phyloP scores from a whole-genome alignment of 1,139 yeast species.

The Pichia sp. region DNA sequence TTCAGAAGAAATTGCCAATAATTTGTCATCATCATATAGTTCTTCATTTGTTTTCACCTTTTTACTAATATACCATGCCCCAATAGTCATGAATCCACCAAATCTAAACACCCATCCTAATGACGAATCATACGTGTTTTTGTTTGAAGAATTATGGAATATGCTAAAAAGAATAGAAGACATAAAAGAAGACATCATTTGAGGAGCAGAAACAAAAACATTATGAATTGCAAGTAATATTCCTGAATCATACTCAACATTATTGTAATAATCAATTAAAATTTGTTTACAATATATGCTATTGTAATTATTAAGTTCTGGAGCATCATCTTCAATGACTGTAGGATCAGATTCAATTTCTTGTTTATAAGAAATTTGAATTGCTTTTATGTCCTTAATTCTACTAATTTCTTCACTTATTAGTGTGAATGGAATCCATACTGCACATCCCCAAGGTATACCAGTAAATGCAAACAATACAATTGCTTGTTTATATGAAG shows the following conservation, averaged over 20 bases:
- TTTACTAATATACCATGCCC: constrained; percentile 35
- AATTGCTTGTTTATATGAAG: constrained; percentile 34
- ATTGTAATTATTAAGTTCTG: constrained; percentile 6
- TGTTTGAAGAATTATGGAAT: constrained; percentile 21
- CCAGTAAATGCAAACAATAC: constrained; percentile 40
- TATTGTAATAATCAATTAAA: constrained; percentile 27
- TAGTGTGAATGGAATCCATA: constrained; percentile 48
- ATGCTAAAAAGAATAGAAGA: constrained; percentile 36
- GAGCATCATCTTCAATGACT: constrained; percentile 13
- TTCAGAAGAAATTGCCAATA: constrained; percentile 36
- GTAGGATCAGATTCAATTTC: constrained; percentile 1
- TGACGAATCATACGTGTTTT: constrained; percentile 31
- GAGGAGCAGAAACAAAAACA: constrained; percentile 45
- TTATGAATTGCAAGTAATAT: constrained; percentile 43
- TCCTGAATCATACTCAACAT: constrained; percentile 42
- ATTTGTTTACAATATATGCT: constrained; percentile 19
- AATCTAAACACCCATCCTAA: constrained; percentile 44
- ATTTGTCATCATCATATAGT: constrained; percentile 30
- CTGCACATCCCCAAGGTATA: constrained; percentile 45
- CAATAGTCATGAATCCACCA: constrained; percentile 40
- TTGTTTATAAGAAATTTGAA: constrained; percentile 23
- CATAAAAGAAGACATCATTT: constrained; percentile 38
- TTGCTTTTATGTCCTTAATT: constrained; percentile 35
- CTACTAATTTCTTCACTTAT: constrained; percentile 44
- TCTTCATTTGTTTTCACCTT: constrained; percentile 33